Percentiles rank a stretch among this genome's conserved stretches.
These are phyloP conservation scores for Zygotorulaspora danielsina DNA, from an alignment of 805 yeast genomes.

Conservation along the genomic window DNA sequence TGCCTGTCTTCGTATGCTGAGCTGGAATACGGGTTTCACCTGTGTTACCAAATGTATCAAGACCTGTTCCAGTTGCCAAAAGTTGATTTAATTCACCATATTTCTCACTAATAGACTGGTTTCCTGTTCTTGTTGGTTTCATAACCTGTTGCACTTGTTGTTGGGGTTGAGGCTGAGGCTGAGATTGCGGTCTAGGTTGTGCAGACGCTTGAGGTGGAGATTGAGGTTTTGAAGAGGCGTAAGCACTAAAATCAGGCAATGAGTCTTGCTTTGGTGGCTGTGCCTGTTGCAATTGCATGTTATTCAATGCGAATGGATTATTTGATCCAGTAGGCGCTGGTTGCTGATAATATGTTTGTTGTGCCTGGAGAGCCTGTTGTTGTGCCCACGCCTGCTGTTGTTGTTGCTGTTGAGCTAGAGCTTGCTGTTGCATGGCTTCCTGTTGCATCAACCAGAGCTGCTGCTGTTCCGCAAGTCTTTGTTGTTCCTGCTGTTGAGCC, in stretches of 20 bases:
- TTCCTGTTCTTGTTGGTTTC: conserved; percentile 48
- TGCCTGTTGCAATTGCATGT: conserved; percentile 14
- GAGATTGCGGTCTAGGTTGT: conserved; percentile 10
- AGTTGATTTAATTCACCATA: conserved; percentile 72
- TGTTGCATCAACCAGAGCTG: conserved; percentile 28
- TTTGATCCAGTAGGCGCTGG: conserved; percentile 69
- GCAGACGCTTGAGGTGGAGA: conserved; percentile 9
- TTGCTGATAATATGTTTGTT: conserved; percentile 40
- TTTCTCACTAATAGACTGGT: conserved; percentile 51
- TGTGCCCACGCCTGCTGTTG: conserved; percentile 33
- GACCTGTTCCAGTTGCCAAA: conserved; percentile 81
- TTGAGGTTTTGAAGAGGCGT: conserved; percentile 5
- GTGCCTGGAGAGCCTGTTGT: conserved; percentile 34
- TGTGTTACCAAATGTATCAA: conserved; percentile 68
- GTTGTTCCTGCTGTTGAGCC: conserved; percentile 27
- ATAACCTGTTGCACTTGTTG: conserved; percentile 38
- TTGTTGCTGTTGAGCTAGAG: conserved; percentile 24
- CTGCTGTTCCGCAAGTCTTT: conserved; percentile 26
- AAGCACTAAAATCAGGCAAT: conserved; percentile 6
- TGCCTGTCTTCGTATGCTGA: conserved; percentile 79
- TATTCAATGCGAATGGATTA: conserved; percentile 65
- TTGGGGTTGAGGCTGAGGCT: conserved; percentile 23
- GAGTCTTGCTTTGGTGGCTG: conserved; percentile 8
- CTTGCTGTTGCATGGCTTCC: conserved; percentile 35
- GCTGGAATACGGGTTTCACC: conserved; percentile 71